Conservation (phyloP, 1,284 basidiomycete species). For the Rhizoctonia solani region DNA sequence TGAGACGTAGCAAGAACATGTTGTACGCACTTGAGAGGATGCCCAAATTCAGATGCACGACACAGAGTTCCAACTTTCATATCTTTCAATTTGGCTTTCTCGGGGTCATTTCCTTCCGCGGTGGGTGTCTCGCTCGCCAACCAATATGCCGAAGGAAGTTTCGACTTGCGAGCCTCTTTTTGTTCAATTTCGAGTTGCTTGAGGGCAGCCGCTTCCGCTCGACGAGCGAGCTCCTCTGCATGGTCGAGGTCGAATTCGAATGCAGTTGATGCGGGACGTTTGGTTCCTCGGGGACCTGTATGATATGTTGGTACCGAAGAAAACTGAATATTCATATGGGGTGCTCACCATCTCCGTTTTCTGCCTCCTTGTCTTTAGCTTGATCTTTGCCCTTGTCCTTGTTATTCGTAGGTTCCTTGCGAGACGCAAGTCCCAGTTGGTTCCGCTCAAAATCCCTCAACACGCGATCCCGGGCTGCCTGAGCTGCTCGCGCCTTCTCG, state of each 20-base stretch:
- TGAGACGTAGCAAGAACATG: constrained; percentile 12
- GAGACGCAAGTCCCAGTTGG: constrained; percentile 62
- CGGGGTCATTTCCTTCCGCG: constrained; percentile 62
- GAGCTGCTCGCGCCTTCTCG: constrained; percentile 65
- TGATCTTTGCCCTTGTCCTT: constrained; percentile 38
- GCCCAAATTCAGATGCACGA: constrained; percentile 71
- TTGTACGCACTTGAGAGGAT: constrained; percentile 75
- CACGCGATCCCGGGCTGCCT: constrained; percentile 81
- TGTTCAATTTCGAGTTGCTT: constrained; percentile 82
- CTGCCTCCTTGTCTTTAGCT: constrained; percentile 34
- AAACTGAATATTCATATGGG: not conserved
- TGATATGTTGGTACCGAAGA: not conserved
- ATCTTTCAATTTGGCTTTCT: constrained; percentile 66
- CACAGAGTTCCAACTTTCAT: constrained; percentile 87
- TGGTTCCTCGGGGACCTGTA: constrained; percentile 52
- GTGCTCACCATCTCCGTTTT: constrained; percentile 18
- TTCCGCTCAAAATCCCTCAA: constrained; percentile 83
- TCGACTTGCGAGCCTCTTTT: constrained; percentile 77
- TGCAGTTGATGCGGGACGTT: constrained; percentile 56
- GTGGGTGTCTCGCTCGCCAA: constrained; percentile 86
- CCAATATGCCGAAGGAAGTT: constrained; percentile 90
- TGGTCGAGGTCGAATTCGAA: constrained; percentile 73
- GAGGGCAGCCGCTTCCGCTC: constrained; percentile 85
- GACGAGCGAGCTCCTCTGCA: constrained; percentile 69
- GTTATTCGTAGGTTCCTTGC: constrained; percentile 17